These are phyloP conservation scores for Wickerhamiella infanticola DNA, from an alignment of 1,139 yeast genomes.

Conservation along the genomic window DNA sequence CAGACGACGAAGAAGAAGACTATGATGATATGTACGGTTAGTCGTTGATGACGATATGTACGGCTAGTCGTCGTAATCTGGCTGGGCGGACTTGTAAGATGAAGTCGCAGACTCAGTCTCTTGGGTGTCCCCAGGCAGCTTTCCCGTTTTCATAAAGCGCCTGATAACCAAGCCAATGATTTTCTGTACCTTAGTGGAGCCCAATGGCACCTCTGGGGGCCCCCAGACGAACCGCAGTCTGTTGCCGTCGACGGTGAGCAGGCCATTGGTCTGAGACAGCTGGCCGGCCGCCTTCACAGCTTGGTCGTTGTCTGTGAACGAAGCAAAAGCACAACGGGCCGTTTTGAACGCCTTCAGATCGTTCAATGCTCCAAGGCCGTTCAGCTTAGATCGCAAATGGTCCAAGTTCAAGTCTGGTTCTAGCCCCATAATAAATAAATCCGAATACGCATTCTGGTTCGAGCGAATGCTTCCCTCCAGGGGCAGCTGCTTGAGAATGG, in stretches of 20 bases:
- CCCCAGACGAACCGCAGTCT: constrained; percentile 24
- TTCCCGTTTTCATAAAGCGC: constrained; percentile 3
- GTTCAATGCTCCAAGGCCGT: constrained; percentile 2
- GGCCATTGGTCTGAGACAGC: constrained; percentile 22
- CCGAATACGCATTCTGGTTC: background rate
- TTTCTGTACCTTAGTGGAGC: background rate
- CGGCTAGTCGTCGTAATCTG: background rate
- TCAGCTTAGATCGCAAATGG: constrained; percentile 6
- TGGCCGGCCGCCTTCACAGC: constrained; percentile 42
- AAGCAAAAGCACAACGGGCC: constrained; percentile 52
- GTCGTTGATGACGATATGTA: constrained; percentile 41
- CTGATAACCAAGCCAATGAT: constrained; percentile 7
- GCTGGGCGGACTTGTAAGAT: background rate
- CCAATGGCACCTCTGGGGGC: constrained; percentile 2
- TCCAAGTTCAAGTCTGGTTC: constrained; percentile 34
- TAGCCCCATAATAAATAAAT: constrained; percentile 55
- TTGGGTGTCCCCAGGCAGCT: background rate
- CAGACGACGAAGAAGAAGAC: constrained; percentile 53
- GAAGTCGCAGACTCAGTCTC: background rate
- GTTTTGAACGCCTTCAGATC: constrained; percentile 9
- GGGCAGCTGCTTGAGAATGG: background rate
- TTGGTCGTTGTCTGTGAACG: constrained; percentile 32
- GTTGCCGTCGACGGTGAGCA: constrained; percentile 29
- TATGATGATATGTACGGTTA: constrained; percentile 45
- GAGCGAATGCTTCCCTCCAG: background rate